Evolutionary conservation across 257 asterid species (phyloP), one percentile per base, ranked within the genome.

Genomic region (Scutellaria barbata): DNA sequence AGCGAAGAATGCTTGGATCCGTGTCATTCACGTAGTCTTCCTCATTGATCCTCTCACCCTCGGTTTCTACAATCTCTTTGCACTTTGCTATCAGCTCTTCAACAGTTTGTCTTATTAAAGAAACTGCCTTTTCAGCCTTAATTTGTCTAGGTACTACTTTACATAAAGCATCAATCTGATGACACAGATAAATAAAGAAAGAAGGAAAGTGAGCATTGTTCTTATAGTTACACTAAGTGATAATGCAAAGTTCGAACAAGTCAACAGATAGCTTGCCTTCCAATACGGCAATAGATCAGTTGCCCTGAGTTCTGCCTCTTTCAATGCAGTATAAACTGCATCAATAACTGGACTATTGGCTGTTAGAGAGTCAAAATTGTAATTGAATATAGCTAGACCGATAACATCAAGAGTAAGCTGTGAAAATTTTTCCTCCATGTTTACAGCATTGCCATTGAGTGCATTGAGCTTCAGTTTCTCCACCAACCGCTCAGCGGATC

Each of bases 371-470:
- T 94, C 99, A 56, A 94, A 94, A 61, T 88, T 83, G 69, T 84
- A 91, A 86, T 94, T 94, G 86, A 94, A 94, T 39, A 94, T n/a
- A 52, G 99, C 81, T 63, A 91, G 83, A 40, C 96, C 99, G 45
- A 94, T 94, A 61, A 91, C 99, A 84, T 91, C 96, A 41, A 94
- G 99, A 42, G 97, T 94, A 51, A 91, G 87, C 83, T 94, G 99
- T 4, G 97, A 94, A 75, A 94, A 94, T 1, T 85, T 89, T 71
- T 81, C 97, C 84, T 94, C 99, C 95, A 91, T 86, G 78, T 91
- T 94, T 69, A 94, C 96, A 8, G 95, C 80, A 62, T 90, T 72
- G 63, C 96, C 89, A 59, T 66, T 76, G 79, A 82, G 68, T 12
- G 80, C 87, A 69, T 71, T 76, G 43, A 87, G 74, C 66, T 81